Percentiles rank a stretch among this genome's conserved stretches.
Evolutionary conservation across 2,329 filamentous ascomycete species (phyloP).

Genomic region (Trichoderma citrinoviride): DNA sequence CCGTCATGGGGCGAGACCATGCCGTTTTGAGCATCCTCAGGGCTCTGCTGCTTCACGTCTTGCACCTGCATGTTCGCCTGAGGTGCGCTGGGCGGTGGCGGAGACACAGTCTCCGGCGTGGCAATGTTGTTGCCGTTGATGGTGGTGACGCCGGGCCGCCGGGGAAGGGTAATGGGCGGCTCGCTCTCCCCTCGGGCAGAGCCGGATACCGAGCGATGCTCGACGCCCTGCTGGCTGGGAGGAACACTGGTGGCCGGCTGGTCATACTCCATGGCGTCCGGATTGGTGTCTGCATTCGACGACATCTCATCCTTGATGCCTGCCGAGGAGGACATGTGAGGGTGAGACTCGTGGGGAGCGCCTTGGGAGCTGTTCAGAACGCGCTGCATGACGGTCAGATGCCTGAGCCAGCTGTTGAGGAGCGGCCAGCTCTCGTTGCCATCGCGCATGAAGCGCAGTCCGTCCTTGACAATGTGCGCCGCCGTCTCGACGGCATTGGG

Average conservation of each 20-base stretch:
- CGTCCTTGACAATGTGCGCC: slow-evolving; percentile 55
- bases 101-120: slow-evolving; percentile 48
- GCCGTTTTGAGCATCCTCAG: slow-evolving; percentile 35
- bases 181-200: slow-evolving; percentile 52
- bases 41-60: slow-evolving; percentile 40
- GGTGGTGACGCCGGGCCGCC: slow-evolving; percentile 38
- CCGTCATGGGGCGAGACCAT: slow-evolving; percentile 33
- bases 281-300: slow-evolving; percentile 55
- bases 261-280: slow-evolving; percentile 59
- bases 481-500: slow-evolving; percentile 56
- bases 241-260: slow-evolving; percentile 35
- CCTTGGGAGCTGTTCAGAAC: slow-evolving; percentile 52
- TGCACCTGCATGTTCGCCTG: slow-evolving; percentile 28
- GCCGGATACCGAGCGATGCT: slow-evolving; percentile 39
- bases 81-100: slow-evolving; percentile 37
- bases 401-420: slow-evolving; percentile 58
- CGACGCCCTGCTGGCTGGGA: slow-evolving; percentile 31
- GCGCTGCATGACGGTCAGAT: slow-evolving; percentile 60
- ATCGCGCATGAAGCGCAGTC: slow-evolving; percentile 57
- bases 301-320: slow-evolving; percentile 53
- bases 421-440: slow-evolving; percentile 60
- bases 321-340: slow-evolving; percentile 32
- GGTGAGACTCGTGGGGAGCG: slow-evolving; percentile 38
- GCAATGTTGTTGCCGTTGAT: slow-evolving; percentile 55
- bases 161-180: slow-evolving; percentile 45